Percentiles rank a stretch among this genome's conserved stretches.
These are phyloP conservation scores for Sporothrix pallida DNA, from an alignment of 2,329 filamentous ascomycete species.

Conservation along the genomic window DNA sequence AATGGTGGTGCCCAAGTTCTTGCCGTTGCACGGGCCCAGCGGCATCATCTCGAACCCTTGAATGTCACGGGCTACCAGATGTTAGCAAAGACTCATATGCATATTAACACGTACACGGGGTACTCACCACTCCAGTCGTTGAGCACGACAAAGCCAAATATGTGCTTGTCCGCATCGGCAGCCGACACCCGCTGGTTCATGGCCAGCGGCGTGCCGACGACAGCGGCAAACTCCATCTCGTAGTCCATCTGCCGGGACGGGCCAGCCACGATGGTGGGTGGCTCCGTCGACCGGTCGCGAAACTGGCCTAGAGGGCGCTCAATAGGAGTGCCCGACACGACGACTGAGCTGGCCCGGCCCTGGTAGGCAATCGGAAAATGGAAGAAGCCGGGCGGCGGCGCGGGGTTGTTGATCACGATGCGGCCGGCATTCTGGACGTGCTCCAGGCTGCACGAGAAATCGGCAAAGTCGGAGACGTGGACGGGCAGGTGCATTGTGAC, in stretches of 20 bases:
- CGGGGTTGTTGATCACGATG: constrained; percentile 49
- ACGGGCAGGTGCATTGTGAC: constrained; percentile 56
- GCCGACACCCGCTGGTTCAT: constrained; percentile 70
- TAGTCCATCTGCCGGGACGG: constrained; percentile 67
- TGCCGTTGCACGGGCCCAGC: constrained; percentile 79
- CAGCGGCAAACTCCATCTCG: constrained; percentile 79
- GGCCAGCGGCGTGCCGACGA: constrained; percentile 68
- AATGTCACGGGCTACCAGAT: constrained; percentile 68
- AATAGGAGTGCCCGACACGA: constrained; percentile 55
- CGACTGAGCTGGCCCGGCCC: constrained; percentile 60
- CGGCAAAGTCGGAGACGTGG: constrained; percentile 59
- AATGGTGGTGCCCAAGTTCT: constrained; percentile 81
- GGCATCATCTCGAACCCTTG: constrained; percentile 86
- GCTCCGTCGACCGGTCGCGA: not conserved
- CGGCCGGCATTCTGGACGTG: constrained; percentile 58
- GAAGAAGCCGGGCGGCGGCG: constrained; percentile 53
- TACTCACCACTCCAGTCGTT: constrained; percentile 74
- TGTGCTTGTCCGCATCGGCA: constrained; percentile 67
- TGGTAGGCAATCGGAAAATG: constrained; percentile 60
- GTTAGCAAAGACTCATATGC: not conserved
- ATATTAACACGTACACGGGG: not conserved
- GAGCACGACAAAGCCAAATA: constrained; percentile 82
- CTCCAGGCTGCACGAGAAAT: constrained; percentile 60
- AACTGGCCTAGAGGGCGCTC: constrained; percentile 36
- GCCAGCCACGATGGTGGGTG: not conserved